Conservation (phyloP, 192 early-diverging fungal species). For the Linnemannia schmuckeri region DNA sequence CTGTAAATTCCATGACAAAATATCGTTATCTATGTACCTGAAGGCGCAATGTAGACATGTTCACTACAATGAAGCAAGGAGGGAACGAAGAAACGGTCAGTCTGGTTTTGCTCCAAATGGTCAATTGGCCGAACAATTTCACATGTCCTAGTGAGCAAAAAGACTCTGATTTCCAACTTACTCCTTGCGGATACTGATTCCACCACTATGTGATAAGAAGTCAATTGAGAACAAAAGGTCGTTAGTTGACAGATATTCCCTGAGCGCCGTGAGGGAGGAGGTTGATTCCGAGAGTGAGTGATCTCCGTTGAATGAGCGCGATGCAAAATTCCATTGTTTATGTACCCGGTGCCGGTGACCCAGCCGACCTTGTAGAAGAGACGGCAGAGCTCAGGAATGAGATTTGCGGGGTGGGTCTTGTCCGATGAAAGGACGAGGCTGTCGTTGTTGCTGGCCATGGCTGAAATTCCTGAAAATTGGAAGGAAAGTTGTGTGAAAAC, state of each 20-base stretch:
- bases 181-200: constrained; percentile 84
- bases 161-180: constrained; percentile 36
- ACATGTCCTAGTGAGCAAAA: background rate
- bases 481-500: background rate
- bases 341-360: constrained; percentile 95
- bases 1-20: background rate
- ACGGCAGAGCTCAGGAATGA: constrained; percentile 94
- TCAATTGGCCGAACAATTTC: background rate
- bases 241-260: background rate
- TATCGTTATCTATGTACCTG: constrained; percentile 36
- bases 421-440: constrained; percentile 70
- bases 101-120: background rate
- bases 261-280: background rate
- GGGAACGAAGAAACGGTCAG: background rate
- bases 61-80: constrained; percentile 56
- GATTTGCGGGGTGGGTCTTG: constrained; percentile 78
- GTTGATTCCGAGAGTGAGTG: constrained; percentile 10
- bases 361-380: constrained; percentile 93
- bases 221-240: background rate
- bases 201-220: constrained; percentile 64
- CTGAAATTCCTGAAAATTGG: background rate
- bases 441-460: constrained; percentile 47
- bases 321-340: background rate
- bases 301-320: background rate
- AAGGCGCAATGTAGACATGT: constrained; percentile 89